Base-by-base conservation (phyloP, 2,329 filamentous ascomycete species). In the Calonectria henricotiae region DNA sequence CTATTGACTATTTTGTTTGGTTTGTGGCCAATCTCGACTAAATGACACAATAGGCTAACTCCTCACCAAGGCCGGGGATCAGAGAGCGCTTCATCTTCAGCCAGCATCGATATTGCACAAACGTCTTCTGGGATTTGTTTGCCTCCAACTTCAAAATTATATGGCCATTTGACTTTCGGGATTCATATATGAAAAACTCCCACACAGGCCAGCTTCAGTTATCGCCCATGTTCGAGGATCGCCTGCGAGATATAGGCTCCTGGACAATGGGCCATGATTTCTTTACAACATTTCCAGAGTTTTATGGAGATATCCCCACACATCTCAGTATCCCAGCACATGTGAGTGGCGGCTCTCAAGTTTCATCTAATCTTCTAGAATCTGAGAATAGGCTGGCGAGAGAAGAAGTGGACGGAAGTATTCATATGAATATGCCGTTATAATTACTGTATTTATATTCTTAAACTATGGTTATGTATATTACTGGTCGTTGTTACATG, bases 1-100 rank as follows among this genome's bases (percentile, higher is more conserved):
- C 76, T 1, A 79, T 80, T 11, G 79, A 80, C 67, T 80, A 78
- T 44, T 79, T 80, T 6, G 77, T 79, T 32, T 80, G 79, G 79
- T 79, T 73, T 7, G 74, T 58, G 1, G 23, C 35, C 35, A 6
- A 37, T 6, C 25, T n/a, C 15, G 15, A 6, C 1, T 1, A 4
- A 8, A 5, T 5, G 2, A 0, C 46, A 15, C 3, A 20, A 20
- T 7, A 9, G 1, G 5, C 62, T 67, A 7, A 73, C n/a, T n/a
- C 13, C 1, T 11, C 13, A 7, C 1, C 13, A 4, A 80, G 78
- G 79, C 79, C 79, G 0, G 79, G 79, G 4, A 23, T 80, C 1
- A 69, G 79, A 23, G 79, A 80, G 32, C 78, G 79, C 3, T 78
- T 80, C 32, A 69, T 80, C 0, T 80, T 80, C 44, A 71, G 71